Percentiles rank a stretch among this genome's conserved stretches.
phyloP scores from a whole-genome alignment of 805 yeast genomes.

The Metschnikowia hibisci region DNA sequence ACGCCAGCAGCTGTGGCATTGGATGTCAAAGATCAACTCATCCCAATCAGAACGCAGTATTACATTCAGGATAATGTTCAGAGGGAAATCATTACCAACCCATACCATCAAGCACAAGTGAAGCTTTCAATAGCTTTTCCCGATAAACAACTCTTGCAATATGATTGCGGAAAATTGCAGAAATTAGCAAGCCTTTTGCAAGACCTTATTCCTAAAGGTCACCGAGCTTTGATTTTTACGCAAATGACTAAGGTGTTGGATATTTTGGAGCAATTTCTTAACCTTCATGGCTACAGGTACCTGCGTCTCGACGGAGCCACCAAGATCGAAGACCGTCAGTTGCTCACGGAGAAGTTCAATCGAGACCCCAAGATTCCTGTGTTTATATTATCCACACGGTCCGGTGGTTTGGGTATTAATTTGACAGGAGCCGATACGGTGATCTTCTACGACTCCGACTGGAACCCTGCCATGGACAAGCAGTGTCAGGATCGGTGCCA shows the following conservation, averaged over 20 bases:
- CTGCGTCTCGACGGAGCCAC: conserved; percentile 97
- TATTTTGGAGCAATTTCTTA: conserved; percentile 86
- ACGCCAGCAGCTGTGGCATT: conserved; percentile 84
- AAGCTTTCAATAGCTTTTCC: conserved; percentile 93
- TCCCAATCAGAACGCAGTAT: conserved; percentile 39
- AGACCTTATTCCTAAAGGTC: conserved; percentile 80
- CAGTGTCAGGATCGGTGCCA: conserved; percentile 99
- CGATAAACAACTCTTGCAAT: conserved; percentile 85
- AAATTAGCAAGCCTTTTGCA: conserved; percentile 71
- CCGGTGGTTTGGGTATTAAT: conserved; percentile 98
- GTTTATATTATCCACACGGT: conserved; percentile 88
- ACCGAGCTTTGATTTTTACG: conserved; percentile 90
- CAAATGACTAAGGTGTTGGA: conserved; percentile 98
- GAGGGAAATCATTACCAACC: conserved; percentile 42
- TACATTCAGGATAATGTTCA: conserved; percentile 29
- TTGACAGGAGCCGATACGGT: conserved; percentile 98
- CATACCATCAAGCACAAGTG: conserved; percentile 78
- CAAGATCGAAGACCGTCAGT: conserved; percentile 93
- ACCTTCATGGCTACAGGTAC: conserved; percentile 90
- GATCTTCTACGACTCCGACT: conserved; percentile 94
- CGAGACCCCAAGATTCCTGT: conserved; percentile 82
- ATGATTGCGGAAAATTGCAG: conserved; percentile 96
- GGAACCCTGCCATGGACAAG: conserved; percentile 99
- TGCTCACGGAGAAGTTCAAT: conserved; percentile 89
- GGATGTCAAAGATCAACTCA: conserved; percentile 55